Percentiles rank a stretch among this genome's conserved stretches.
phyloP scores from a whole-genome alignment of 306 rosid genomes.

The Prunus mira region DNA sequence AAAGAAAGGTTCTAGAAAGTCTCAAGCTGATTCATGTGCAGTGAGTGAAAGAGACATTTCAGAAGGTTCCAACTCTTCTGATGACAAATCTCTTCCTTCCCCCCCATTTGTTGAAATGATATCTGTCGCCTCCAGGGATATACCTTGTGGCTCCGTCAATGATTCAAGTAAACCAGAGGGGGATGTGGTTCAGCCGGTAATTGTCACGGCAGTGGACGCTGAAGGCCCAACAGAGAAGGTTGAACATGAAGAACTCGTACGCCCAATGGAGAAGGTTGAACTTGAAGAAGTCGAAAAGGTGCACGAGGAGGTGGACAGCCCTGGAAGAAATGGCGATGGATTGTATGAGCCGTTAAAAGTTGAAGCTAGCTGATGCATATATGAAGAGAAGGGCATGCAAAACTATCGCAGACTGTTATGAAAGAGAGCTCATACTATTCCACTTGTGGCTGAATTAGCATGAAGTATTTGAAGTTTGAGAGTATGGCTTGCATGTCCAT shows the following conservation, averaged over 20 bases:
- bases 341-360: background rate
- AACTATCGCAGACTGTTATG: background rate
- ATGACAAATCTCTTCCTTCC: slow-evolving; percentile 39
- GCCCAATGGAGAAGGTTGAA: background rate
- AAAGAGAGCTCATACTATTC: background rate
- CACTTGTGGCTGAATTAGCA: background rate
- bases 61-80: slow-evolving; percentile 47
- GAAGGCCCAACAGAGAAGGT: slow-evolving; percentile 13
- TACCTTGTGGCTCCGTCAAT: background rate
- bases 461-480: background rate
- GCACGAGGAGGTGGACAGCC: background rate
- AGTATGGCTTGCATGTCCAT: background rate
- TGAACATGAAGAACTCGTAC: slow-evolving; percentile 3
- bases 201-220: slow-evolving; percentile 6
- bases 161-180: slow-evolving; percentile 30
- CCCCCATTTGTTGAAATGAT: slow-evolving; percentile 36
- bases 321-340: background rate
- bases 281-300: slow-evolving; percentile 3
- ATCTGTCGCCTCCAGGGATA: slow-evolving; percentile 30
- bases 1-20: slow-evolving; percentile 45
- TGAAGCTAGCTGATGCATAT: slow-evolving; percentile 5
- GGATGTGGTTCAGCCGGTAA: slow-evolving; percentile 27
- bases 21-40: slow-evolving; percentile 18
- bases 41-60: slow-evolving; percentile 23
- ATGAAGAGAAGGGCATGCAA: background rate